Base-by-base conservation (phyloP, 2,329 filamentous ascomycete species). In the Tolypocladium ovalisporum region DNA sequence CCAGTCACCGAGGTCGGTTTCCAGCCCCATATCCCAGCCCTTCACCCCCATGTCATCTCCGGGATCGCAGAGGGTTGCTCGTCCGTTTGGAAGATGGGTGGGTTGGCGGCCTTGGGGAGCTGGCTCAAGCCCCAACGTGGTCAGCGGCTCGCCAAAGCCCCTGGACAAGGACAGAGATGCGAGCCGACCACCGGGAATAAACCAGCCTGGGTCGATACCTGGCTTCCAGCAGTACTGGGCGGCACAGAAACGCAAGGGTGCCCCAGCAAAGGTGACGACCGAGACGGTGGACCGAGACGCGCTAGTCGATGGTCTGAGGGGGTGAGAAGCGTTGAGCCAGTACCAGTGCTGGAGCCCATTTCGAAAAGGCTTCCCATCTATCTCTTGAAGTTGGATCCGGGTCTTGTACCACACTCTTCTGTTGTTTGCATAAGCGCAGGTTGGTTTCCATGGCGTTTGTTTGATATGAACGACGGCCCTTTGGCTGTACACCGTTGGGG, bases 181-280 rank as follows among this genome's bases (percentile, higher is more conserved):
- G 37, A 75, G 75, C 49, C 78, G 89, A 49, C 72, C 81, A 5
- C 82, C 88, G 1, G 89, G 89, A 0, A 90, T 94, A 67, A 94
- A 94, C 65, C 89, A 93, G 67, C 79, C 82, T 1, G 89, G 89
- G 0, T 79, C 83, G 0, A 86, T 94, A 49, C 83, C 87, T 0
- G 89, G 89, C 0, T 87, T 93, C 62, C 77, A 83, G 32, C 76
- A 81, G 57, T 83, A 80, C 62, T 76, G 78, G 70, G 73, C 75
- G 2, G 71, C 75, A 1, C 75, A 71, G 66, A 81, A 72, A 70
- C 81, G 70, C 66, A 81, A 72, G 69, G 76, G 70, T 39, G 74
- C 81, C 1, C 79, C 82, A 2, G 76, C 79, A 39, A 79, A 79
- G 59, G 80, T 88, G 13, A 78, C 80, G 19, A 75, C 86, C 0